Base-by-base conservation (phyloP, 164 flowering plant species). In the Sedum album region DNA sequence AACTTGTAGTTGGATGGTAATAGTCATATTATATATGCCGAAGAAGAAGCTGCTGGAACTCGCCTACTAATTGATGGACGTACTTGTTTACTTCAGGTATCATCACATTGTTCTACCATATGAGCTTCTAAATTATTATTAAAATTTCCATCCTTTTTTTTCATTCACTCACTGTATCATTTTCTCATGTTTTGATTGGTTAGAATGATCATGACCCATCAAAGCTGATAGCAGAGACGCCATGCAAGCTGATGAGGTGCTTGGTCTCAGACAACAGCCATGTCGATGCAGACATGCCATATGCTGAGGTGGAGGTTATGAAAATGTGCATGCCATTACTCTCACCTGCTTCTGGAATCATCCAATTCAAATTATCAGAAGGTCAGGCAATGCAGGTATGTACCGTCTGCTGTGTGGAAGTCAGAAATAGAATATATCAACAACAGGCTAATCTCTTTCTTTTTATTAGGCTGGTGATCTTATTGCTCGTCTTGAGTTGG, bases 151-250 rank as follows among this genome's bases (percentile, higher is more conserved):
- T 31, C 41, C 18, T 2, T 49, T 49, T n/a, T 10, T 33, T 51
- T 42, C 68, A 60, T 68, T 20, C 28, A 41, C 55, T 67, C 48
- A 67, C 67, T 42, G 55, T 36, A 46, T 41, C 62, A 73, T 15
- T 31, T 62, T 69, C 9, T 68, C 61, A 68, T 68, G 70, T 53
- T 67, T 72, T 20, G 14, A 13, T 7, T 70, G 33, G 75, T 33
- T 79, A 95, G 99, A 95, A 95, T 79, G 99, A 95, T 80, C 99
- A 95, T 71, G 99, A 95, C 77, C 99, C 99, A n/a, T 95, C 99
- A 23, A 95, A 88, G 82, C 79, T 95, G 65, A 79, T 92, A 31
- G 98, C 99, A 13, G 99, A 95, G 84, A 95, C 99, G 71, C 99
- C 99, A 60, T 95, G 99, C 90, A 95, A 95, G 82, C 84, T 95